Percentiles rank a stretch among this genome's conserved stretches.
Evolutionary conservation across 2,329 filamentous ascomycete genomes (phyloP).

Genomic region (Sphaerulina musiva): DNA sequence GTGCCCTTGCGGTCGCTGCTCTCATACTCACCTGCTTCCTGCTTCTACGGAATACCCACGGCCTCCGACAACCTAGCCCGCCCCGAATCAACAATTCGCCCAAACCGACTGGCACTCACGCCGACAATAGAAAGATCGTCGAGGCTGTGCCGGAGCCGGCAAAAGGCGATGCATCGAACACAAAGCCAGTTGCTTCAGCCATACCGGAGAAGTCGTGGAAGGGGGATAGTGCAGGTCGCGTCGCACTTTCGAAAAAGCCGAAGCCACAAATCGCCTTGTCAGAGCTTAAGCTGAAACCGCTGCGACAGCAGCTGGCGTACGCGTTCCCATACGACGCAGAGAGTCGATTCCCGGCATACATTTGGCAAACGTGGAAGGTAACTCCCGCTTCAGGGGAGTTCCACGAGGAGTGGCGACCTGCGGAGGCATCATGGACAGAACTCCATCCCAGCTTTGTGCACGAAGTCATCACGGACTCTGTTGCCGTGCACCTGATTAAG

Average conservation of each 20-base stretch:
- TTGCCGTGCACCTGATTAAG: constrained; percentile 71
- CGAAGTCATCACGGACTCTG: constrained; percentile 90
- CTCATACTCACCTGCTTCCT: constrained; percentile 64
- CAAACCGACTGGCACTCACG: constrained; percentile 34
- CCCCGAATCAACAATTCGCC: constrained; percentile 30
- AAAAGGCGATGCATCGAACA: constrained; percentile 10
- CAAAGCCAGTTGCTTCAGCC: constrained; percentile 18
- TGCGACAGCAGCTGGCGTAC: constrained; percentile 77
- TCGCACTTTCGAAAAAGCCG: constrained; percentile 37
- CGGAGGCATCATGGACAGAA: constrained; percentile 84
- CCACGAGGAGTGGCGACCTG: constrained; percentile 63
- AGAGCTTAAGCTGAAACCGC: constrained; percentile 64
- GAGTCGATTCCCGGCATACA: constrained; percentile 87
- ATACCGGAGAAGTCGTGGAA: constrained; percentile 26
- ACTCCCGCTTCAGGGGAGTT: constrained; percentile 73
- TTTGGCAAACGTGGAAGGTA: constrained; percentile 98
- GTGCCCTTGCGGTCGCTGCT: constrained; percentile 65
- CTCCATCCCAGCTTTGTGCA: constrained; percentile 87
- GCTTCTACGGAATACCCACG: constrained; percentile 59
- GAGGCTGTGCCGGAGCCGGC: constrained; percentile 21
- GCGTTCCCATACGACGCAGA: constrained; percentile 90
- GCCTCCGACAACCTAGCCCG: constrained; percentile 14
- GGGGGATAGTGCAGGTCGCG: constrained; percentile 23
- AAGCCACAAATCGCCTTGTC: constrained; percentile 56
- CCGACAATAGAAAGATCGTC: constrained; percentile 33